These are phyloP conservation scores for Aureobasidium namibiae DNA, from an alignment of 2,329 filamentous ascomycete genomes.

Conservation along the genomic window DNA sequence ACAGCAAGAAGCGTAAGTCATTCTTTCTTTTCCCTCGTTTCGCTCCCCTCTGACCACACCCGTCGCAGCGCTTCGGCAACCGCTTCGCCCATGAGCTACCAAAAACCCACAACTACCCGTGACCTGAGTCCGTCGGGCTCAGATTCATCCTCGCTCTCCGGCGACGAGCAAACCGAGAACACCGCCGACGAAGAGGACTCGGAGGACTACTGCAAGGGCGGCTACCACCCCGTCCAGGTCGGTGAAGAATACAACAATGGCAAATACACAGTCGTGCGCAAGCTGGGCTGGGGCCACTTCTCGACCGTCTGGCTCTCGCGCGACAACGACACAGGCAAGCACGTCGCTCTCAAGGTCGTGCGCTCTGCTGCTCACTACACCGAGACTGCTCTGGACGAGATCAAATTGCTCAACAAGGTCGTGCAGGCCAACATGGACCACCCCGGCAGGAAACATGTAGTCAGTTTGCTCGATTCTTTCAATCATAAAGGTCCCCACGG, in stretches of 20 bases:
- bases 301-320: constrained; percentile 85
- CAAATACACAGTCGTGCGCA: constrained; percentile 91
- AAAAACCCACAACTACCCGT: constrained; percentile 35
- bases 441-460: constrained; percentile 88
- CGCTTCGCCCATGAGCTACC: constrained; percentile 12
- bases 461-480: constrained; percentile 92
- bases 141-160: constrained; percentile 62
- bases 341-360: constrained; percentile 96
- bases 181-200: constrained; percentile 98
- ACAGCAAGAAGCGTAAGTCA: constrained; percentile 39
- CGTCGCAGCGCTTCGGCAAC: constrained; percentile 2
- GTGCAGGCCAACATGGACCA: constrained; percentile 92
- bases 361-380: constrained; percentile 97
- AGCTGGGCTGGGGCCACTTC: constrained; percentile 97
- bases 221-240: constrained; percentile 89
- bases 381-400: constrained; percentile 97
- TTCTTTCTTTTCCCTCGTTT: neutral
- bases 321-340: constrained; percentile 82
- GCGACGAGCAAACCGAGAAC: constrained; percentile 74
- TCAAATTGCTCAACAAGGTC: constrained; percentile 95
- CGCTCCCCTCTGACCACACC: constrained; percentile 15
- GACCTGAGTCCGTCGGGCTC: constrained; percentile 66
- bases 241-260: constrained; percentile 97
- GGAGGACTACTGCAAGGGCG: constrained; percentile 98
- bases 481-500: constrained; percentile 96